These are phyloP conservation scores for Nicotiana obtusifolia DNA, from an alignment of 257 asterid species.

Conservation along the genomic window DNA sequence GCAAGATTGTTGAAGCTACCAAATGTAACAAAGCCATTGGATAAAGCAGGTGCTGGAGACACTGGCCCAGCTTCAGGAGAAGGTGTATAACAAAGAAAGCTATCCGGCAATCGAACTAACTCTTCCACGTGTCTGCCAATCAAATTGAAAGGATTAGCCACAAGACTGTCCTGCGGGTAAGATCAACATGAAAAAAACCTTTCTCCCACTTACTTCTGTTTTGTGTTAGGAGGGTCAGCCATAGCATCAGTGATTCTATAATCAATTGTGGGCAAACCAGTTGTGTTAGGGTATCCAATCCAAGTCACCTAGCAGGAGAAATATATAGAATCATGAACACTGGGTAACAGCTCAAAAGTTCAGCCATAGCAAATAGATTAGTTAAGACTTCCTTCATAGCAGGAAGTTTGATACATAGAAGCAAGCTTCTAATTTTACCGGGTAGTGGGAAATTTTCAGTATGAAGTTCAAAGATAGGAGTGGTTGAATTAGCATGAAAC, in stretches of 20 bases:
- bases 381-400: background rate
- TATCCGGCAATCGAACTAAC: conserved; percentile 73
- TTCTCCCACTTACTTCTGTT: conserved; percentile 53
- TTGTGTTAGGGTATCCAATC: conserved; percentile 99
- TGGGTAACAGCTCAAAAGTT: background rate
- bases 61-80: conserved; percentile 98
- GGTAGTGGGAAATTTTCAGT: background rate
- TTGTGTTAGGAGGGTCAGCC: conserved; percentile 79
- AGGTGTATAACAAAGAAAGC: conserved; percentile 95
- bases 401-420: background rate
- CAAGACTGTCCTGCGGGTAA: background rate
- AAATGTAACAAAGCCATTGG: conserved; percentile 91
- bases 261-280: conserved; percentile 95
- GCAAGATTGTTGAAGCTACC: conserved; percentile 99
- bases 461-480: background rate
- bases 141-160: conserved; percentile 13
- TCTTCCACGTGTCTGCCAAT: conserved; percentile 91
- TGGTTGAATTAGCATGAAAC: background rate
- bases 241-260: conserved; percentile 88
- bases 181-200: background rate
- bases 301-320: conserved; percentile 74
- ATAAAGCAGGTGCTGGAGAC: conserved; percentile 74
- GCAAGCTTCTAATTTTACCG: background rate
- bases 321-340: conserved; percentile 3
- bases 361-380: background rate